Conservation (phyloP, 2,329 filamentous ascomycete species). For the Diaporthe australafricana region DNA sequence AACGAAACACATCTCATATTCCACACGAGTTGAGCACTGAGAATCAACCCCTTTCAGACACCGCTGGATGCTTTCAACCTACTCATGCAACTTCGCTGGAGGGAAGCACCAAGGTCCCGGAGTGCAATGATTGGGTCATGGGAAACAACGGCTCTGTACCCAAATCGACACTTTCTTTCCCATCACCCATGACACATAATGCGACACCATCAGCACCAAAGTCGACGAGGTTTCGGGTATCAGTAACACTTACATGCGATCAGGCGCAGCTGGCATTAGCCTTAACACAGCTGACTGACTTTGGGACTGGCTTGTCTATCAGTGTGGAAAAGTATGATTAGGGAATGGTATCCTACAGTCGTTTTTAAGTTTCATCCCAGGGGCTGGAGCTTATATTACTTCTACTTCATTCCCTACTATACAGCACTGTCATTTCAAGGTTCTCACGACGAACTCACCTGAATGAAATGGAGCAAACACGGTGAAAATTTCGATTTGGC, state of each 20-base stretch:
- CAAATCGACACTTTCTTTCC: constrained; percentile 9
- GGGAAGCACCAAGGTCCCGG: background rate
- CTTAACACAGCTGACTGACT: background rate
- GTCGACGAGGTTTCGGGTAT: background rate
- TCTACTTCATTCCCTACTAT: background rate
- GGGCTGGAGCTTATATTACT: background rate
- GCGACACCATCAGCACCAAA: background rate
- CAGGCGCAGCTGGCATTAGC: background rate
- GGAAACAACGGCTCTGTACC: background rate
- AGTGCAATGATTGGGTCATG: constrained; percentile 1
- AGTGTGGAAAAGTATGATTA: background rate
- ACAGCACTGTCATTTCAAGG: no score
- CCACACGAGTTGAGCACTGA: background rate
- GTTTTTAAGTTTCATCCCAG: background rate
- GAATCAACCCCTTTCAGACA: constrained; percentile 1
- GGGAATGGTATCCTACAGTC: background rate
- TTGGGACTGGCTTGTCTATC: constrained; percentile 1
- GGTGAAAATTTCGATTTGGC: no score
- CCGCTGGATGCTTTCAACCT: background rate
- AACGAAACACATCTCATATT: background rate
- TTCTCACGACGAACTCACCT: no score
- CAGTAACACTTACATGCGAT: constrained; percentile 9
- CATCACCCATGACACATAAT: background rate
- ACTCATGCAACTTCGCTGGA: background rate
- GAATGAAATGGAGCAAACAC: no score